Evolutionary conservation across 139 green algal species (phyloP).

Genomic region (Penium margaritaceum): DNA sequence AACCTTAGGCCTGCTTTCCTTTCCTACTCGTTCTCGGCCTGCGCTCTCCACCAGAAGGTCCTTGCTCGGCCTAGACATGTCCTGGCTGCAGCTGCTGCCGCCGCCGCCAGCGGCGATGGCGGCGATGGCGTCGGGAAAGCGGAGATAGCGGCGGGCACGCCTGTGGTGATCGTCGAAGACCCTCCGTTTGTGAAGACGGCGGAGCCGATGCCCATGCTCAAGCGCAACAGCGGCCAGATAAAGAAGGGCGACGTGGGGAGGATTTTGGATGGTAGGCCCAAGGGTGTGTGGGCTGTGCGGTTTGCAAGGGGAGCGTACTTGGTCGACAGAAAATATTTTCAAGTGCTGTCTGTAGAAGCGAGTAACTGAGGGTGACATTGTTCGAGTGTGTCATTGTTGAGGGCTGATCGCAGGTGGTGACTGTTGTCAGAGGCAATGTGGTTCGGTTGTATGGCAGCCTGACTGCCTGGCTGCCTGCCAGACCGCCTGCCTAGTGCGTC

Average conservation of each 20-base stretch:
- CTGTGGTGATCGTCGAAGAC: constrained; percentile 23
- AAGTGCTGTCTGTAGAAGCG: too few species aligned
- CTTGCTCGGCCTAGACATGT: too few species aligned
- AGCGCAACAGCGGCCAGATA: constrained; percentile 15
- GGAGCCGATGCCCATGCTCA: constrained; percentile 45
- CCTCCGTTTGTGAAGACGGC: constrained; percentile 42
- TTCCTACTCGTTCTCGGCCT: too few species aligned
- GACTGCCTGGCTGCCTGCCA: too few species aligned
- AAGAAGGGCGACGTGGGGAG: constrained; percentile 31
- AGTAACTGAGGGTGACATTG: neutral
- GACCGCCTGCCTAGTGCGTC: too few species aligned
- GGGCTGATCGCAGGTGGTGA: neutral
- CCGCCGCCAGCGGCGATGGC: too few species aligned
- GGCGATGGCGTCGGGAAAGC: too few species aligned
- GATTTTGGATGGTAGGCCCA: constrained; percentile 13
- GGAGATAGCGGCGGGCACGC: constrained; percentile 12
- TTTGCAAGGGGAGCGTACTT: constrained; percentile 13
- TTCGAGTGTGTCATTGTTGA: neutral
- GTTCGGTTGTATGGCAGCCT: too few species aligned
- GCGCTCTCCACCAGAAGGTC: too few species aligned
- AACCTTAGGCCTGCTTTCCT: too few species aligned
- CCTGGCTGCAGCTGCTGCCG: too few species aligned
- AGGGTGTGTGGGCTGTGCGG: constrained; percentile 20
- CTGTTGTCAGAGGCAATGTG: too few species aligned
- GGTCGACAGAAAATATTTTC: constrained; percentile 23